Evolutionary conservation across 768 basidiomycete genomes (phyloP).

Genomic region (Russula virescens): DNA sequence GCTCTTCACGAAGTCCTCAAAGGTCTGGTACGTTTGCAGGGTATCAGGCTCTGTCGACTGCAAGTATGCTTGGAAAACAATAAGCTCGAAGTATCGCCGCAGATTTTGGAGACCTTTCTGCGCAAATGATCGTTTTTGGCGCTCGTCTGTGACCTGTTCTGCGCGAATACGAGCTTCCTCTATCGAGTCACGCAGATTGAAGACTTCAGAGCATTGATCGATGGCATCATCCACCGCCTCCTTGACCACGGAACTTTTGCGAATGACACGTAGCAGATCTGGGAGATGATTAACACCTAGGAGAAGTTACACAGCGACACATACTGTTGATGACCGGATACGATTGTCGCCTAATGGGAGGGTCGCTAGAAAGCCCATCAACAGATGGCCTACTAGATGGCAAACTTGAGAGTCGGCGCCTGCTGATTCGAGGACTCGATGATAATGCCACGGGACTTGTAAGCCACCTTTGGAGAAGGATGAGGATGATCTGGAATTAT

Average conservation of each 20-base stretch:
- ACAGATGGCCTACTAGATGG: conserved; percentile 36
- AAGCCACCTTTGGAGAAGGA: conserved; percentile 83
- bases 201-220: conserved; percentile 76
- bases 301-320: conserved; percentile 25
- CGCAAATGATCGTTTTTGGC: conserved; percentile 56
- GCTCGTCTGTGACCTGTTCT: conserved; percentile 70
- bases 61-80: conserved; percentile 87
- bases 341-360: conserved; percentile 45
- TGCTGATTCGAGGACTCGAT: conserved; percentile 32
- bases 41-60: conserved; percentile 79
- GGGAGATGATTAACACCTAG: conserved; percentile 15
- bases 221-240: conserved; percentile 80
- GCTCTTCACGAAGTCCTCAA: conserved; percentile 77
- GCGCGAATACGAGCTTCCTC: conserved; percentile 75
- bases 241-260: conserved; percentile 84
- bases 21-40: conserved; percentile 61
- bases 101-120: conserved; percentile 84
- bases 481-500: conserved; percentile 56
- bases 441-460: conserved; percentile 36
- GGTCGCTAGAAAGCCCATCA: conserved; percentile 30
- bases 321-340: conserved; percentile 88
- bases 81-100: conserved; percentile 76
- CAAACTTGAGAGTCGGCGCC: conserved; percentile 42
- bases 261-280: conserved; percentile 82
- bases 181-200: conserved; percentile 84